Percentiles rank a stretch among this genome's conserved stretches.
phyloP scores from a whole-genome alignment of 805 yeast genomes.

The Pichia gijzeniarum region DNA sequence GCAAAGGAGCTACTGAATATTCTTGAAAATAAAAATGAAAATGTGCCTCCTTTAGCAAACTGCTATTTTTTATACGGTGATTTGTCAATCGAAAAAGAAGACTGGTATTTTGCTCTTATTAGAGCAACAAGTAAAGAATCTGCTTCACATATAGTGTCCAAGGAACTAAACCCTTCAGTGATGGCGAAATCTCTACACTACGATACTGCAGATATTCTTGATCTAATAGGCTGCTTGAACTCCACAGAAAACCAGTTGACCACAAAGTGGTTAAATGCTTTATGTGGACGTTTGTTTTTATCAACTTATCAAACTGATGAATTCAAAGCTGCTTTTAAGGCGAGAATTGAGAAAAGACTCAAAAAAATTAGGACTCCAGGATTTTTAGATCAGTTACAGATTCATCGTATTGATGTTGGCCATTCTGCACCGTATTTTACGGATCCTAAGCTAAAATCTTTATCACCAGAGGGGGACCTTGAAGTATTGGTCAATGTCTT shows the following conservation, averaged over 20 bases:
- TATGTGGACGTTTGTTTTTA: slow-evolving; percentile 76
- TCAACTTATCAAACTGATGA: slow-evolving; percentile 66
- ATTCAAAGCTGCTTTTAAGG: slow-evolving; percentile 50
- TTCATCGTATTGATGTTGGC: slow-evolving; percentile 70
- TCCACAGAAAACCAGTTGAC: slow-evolving; percentile 79
- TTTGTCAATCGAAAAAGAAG: slow-evolving; percentile 78
- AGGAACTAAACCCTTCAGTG: slow-evolving; percentile 45
- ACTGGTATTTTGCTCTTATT: slow-evolving; percentile 85
- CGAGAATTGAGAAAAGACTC: slow-evolving; percentile 62
- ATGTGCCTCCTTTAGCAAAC: slow-evolving; percentile 31
- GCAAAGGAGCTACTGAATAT: slow-evolving; percentile 40
- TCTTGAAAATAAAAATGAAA: slow-evolving; percentile 13
- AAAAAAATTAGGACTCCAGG: slow-evolving; percentile 81
- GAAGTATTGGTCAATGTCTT: slow-evolving; percentile 53
- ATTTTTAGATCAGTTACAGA: slow-evolving; percentile 75
- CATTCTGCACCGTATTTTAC: slow-evolving; percentile 74
- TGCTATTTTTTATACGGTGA: slow-evolving; percentile 67
- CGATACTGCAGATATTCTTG: slow-evolving; percentile 63
- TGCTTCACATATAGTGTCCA: not conserved
- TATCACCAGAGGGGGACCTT: slow-evolving; percentile 76
- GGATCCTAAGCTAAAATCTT: slow-evolving; percentile 57
- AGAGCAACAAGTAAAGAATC: slow-evolving; percentile 44
- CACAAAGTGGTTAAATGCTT: slow-evolving; percentile 86
- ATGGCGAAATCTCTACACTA: slow-evolving; percentile 72
- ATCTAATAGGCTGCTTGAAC: slow-evolving; percentile 68